Base-by-base conservation (phyloP, 257 asterid species). In the Salvia rosmarinus region DNA sequence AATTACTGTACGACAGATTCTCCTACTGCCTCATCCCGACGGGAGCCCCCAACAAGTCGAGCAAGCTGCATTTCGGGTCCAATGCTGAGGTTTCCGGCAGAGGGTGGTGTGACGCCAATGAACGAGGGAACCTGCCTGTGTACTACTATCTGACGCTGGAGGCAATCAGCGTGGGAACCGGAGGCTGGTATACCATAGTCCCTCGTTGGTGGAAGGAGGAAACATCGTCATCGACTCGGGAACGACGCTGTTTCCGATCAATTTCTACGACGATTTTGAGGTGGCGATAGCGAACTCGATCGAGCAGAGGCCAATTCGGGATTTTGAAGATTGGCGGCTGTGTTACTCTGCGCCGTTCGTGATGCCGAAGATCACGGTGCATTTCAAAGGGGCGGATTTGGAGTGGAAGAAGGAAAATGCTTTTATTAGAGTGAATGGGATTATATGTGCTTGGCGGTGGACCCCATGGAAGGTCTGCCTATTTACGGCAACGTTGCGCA, bases 191-290 rank as follows among this genome's bases (percentile, higher is more conserved):
- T 47, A 4, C 23, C 9, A 4, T 16, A n/a, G 9, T 9, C 54
- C 10, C 1, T 47, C 0, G 20, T 5, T n/a, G n/a, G n/a, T n/a
- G n/a, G n/a, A 12, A 1, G 75, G 63, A 37, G 89, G 85, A 0
- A 88, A 86, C 80, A 81, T 87, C 0, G 57, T 83, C 8, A 87
- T 87, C 1, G 97, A 89, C 50, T 81, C 92, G 0, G 97, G 96
- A 5, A 4, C 80, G 6, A 82, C 92, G 8, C 81, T 64, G 21
- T 78, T 88, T 4, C 93, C 90, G 4, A 1, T 4, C 0, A 13
- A 64, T 0, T 30, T 90, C 19, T 87, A 80, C 61, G 51, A 23
- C 35, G 0, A 58, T 55, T 0, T 55, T 82, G 62, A 74, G 4
- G 50, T 58, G 63, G 1, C 57, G 66, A n/a, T 47, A 4, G 19